These are phyloP conservation scores for Cyphellophora attinorum DNA, from an alignment of 2,329 filamentous ascomycete species.

Conservation along the genomic window DNA sequence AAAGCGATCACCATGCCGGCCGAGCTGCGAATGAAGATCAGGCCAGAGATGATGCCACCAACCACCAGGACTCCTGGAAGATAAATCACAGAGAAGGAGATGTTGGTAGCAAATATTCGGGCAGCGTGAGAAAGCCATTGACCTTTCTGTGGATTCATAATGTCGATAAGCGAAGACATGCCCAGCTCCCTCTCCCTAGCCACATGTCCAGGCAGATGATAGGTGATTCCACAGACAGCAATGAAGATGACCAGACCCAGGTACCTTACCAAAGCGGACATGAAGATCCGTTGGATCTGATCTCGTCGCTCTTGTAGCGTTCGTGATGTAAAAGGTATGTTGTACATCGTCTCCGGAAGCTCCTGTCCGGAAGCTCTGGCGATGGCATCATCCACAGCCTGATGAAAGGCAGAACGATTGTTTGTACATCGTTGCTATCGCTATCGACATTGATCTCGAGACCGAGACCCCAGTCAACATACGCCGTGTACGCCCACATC, in stretches of 20 bases:
- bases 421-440: slow-evolving; percentile 60
- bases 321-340: slow-evolving; percentile 67
- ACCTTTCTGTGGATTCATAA: slow-evolving; percentile 71
- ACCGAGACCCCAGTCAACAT: slow-evolving; percentile 62
- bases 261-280: slow-evolving; percentile 62
- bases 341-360: slow-evolving; percentile 36
- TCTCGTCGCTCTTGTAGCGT: slow-evolving; percentile 58
- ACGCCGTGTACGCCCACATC: slow-evolving; percentile 76
- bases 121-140: slow-evolving; percentile 68
- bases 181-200: slow-evolving; percentile 76
- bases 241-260: slow-evolving; percentile 70
- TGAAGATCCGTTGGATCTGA: slow-evolving; percentile 58
- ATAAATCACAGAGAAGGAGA: slow-evolving; percentile 72
- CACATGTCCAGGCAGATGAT: slow-evolving; percentile 76
- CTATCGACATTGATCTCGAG: slow-evolving; percentile 52
- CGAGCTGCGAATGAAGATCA: slow-evolving; percentile 56
- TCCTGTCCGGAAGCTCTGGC: slow-evolving; percentile 19
- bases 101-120: slow-evolving; percentile 66
- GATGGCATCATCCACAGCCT: slow-evolving; percentile 66
- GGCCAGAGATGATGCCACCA: slow-evolving; percentile 50
- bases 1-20: slow-evolving; percentile 59
- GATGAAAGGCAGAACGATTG: slow-evolving; percentile 76
- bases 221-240: slow-evolving; percentile 68
- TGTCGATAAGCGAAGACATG: slow-evolving; percentile 78
- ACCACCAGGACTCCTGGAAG: slow-evolving; percentile 72